These are phyloP conservation scores for Stentor coeruleus DNA, from an alignment of 73 alveolate species.

Conservation along the genomic window DNA sequence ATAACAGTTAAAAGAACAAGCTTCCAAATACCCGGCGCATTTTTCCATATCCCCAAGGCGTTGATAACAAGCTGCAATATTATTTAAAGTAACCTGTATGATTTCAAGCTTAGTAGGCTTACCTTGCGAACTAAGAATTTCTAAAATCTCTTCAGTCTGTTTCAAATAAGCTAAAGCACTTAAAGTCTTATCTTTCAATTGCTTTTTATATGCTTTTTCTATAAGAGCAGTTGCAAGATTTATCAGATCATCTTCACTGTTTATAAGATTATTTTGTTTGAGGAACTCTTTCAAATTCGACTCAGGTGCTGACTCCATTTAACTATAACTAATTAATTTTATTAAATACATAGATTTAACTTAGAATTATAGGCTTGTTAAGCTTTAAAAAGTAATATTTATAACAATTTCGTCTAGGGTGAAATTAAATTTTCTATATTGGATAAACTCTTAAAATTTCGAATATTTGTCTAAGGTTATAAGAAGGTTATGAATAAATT, in stretches of 20 bases:
- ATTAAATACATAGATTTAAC: conserved; percentile 54
- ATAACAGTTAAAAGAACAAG: not conserved
- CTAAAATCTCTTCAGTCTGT: conserved; percentile 18
- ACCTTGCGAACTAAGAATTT: conserved; percentile 13
- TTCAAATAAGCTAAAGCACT: conserved; percentile 14
- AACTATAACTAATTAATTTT: conserved; percentile 17
- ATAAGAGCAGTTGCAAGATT: conserved; percentile 12
- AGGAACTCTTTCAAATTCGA: not conserved
- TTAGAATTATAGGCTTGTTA: conserved; percentile 76
- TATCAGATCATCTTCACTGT: not conserved
- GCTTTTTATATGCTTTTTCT: conserved; percentile 5
- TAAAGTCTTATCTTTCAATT: conserved; percentile 3
- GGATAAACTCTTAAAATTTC: conserved; percentile 74
- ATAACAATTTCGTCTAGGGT: conserved; percentile 96
- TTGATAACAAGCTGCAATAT: conserved; percentile 17
- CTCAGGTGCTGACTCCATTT: too few relatives aligned
- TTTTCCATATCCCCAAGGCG: conserved; percentile 24
- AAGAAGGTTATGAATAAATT: conserved; percentile 95
- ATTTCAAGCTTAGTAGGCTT: not conserved
- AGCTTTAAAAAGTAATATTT: conserved; percentile 94
- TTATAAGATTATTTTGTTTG: not conserved
- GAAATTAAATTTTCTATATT: conserved; percentile 96
- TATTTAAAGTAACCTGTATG: not conserved
- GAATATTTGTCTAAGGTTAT: conserved; percentile 71
- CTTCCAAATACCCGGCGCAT: conserved; percentile 1